Conservation (phyloP, 345 rosid species). For the Ceriops decandra region DNA sequence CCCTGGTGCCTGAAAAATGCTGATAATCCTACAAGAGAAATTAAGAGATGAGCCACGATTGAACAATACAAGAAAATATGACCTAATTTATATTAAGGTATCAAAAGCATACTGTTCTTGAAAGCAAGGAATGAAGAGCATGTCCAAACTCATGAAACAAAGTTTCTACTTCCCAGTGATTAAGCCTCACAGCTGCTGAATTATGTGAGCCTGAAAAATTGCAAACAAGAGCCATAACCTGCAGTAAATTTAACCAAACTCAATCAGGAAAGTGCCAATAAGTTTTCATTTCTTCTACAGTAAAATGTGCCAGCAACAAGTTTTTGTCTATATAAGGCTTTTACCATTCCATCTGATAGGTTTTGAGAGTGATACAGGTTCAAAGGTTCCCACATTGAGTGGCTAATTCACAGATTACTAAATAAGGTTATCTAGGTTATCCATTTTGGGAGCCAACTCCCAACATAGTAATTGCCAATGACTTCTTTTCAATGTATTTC, state of each 20-base stretch:
- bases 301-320: background rate
- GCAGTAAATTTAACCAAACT: slow-evolving; percentile 29
- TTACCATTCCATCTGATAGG: too few species aligned
- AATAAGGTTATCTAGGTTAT: background rate
- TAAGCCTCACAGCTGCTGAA: slow-evolving; percentile 67
- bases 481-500: background rate
- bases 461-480: background rate
- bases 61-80: background rate
- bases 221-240: slow-evolving; percentile 92
- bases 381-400: background rate
- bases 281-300: background rate
- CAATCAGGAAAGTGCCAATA: background rate
- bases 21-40: slow-evolving; percentile 70
- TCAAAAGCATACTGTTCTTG: slow-evolving; percentile 67
- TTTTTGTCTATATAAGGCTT: too few species aligned
- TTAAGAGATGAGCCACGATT: slow-evolving; percentile 5
- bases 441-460: background rate
- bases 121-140: slow-evolving; percentile 86
- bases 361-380: too few species aligned
- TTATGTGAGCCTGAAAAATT: slow-evolving; percentile 54
- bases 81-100: slow-evolving; percentile 4
- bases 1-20: slow-evolving; percentile 93
- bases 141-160: slow-evolving; percentile 97
- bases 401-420: background rate
- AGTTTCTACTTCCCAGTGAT: slow-evolving; percentile 85